phyloP scores from a whole-genome alignment of 2,329 filamentous ascomycete species.

The Cercospora zeina region DNA sequence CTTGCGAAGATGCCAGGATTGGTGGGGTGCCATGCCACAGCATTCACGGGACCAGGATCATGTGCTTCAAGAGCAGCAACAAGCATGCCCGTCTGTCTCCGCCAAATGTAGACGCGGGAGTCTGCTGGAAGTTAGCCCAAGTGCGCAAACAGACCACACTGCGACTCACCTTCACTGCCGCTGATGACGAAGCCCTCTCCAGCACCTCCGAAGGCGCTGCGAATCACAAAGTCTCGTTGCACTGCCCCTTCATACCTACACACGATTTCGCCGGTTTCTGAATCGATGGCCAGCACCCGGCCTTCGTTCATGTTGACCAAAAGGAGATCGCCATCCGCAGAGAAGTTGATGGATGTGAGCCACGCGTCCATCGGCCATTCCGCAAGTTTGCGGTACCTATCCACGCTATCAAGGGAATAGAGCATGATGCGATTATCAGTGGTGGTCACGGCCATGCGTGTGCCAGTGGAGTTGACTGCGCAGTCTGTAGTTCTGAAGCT shows the following conservation, averaged over 20 bases:
- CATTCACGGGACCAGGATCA: slow-evolving; percentile 73
- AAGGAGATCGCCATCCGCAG: slow-evolving; percentile 74
- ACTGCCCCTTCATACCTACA: slow-evolving; percentile 74
- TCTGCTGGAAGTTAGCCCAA: slow-evolving; percentile 46
- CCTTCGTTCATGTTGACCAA: slow-evolving; percentile 80
- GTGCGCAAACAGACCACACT: background rate
- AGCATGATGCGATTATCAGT: slow-evolving; percentile 70
- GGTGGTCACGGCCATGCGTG: slow-evolving; percentile 76
- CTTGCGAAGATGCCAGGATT: slow-evolving; percentile 85
- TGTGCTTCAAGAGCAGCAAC: slow-evolving; percentile 79
- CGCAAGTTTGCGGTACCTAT: slow-evolving; percentile 67
- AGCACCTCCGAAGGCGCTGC: slow-evolving; percentile 82
- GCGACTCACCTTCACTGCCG: slow-evolving; percentile 74
- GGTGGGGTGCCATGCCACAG: slow-evolving; percentile 83
- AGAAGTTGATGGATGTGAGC: slow-evolving; percentile 78
- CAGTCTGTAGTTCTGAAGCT: slow-evolving; percentile 79
- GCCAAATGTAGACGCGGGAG: slow-evolving; percentile 80
- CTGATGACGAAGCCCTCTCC: slow-evolving; percentile 89
- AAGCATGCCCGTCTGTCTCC: slow-evolving; percentile 74
- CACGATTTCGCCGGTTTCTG: slow-evolving; percentile 69
- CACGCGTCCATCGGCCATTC: slow-evolving; percentile 68
- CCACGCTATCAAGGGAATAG: slow-evolving; percentile 68
- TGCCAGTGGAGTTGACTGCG: slow-evolving; percentile 77
- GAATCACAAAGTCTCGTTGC: slow-evolving; percentile 75
- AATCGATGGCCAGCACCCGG: slow-evolving; percentile 75